These are phyloP conservation scores for Arxiozyma bovina DNA, from an alignment of 1,139 yeast genomes.

Conservation along the genomic window DNA sequence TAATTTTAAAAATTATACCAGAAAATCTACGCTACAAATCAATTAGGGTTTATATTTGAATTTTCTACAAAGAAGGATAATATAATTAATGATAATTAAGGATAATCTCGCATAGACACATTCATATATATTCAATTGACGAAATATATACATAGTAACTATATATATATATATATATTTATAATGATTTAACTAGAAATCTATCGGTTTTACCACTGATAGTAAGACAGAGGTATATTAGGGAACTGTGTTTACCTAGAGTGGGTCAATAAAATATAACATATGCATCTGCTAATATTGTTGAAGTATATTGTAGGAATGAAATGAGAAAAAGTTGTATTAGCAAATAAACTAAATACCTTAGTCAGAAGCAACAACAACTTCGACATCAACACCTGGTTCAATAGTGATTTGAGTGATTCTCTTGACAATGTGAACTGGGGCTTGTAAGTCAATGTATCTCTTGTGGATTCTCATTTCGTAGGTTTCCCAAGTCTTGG, in stretches of 20 bases:
- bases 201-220: constrained; percentile 30
- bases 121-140: constrained; percentile 3
- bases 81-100: not conserved
- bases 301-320: not conserved
- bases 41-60: not conserved
- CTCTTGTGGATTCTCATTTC: constrained; percentile 99
- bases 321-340: constrained; percentile 1
- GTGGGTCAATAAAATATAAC: constrained; percentile 24
- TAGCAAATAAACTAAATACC: constrained; percentile 2
- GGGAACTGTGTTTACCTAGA: constrained; percentile 33
- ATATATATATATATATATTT: constrained; percentile 3
- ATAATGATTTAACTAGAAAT: not conserved
- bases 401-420: constrained; percentile 94
- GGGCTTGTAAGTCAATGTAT: constrained; percentile 96
- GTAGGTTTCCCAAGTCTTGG: constrained; percentile 99
- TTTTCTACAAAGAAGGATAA: too few species aligned
- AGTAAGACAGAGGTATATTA: constrained; percentile 33
- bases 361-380: constrained; percentile 35
- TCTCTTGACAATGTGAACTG: constrained; percentile 88
- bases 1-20: too few species aligned
- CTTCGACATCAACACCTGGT: constrained; percentile 57
- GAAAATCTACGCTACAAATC: not conserved
- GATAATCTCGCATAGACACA: not conserved
- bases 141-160: not conserved
- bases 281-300: constrained; percentile 5